phyloP scores from a whole-genome alignment of 805 yeast genomes.

The Candida quercuum region DNA sequence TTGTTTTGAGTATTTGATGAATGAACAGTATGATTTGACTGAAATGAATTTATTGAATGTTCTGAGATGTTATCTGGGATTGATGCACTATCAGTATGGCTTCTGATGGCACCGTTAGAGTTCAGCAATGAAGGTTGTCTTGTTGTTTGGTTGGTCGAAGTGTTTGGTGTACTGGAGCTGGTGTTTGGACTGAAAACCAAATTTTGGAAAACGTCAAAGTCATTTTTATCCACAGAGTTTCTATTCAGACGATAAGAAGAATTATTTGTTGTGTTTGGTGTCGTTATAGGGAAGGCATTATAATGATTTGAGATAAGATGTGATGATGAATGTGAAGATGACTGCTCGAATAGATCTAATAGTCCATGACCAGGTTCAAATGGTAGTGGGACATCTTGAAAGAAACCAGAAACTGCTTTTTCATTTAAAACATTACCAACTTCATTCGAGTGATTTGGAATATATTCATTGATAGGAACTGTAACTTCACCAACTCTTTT shows the following conservation, averaged over 20 bases:
- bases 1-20: not conserved
- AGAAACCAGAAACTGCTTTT: slow-evolving; percentile 17
- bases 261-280: not conserved
- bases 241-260: not conserved
- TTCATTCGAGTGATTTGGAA: slow-evolving; percentile 27
- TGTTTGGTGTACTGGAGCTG: not conserved
- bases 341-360: slow-evolving; percentile 30
- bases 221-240: not conserved
- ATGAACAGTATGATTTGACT: not conserved
- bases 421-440: slow-evolving; percentile 25
- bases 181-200: not conserved
- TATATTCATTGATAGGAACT: slow-evolving; percentile 32
- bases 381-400: slow-evolving; percentile 29
- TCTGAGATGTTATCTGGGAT: not conserved
- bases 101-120: not conserved
- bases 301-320: not conserved
- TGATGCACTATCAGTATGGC: not conserved
- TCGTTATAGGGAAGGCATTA: not conserved
- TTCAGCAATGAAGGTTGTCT: not conserved
- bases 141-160: not conserved
- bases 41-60: not conserved
- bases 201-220: slow-evolving; percentile 4
- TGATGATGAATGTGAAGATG: not conserved
- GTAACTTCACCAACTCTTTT: slow-evolving; percentile 32
- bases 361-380: slow-evolving; percentile 34